A percentile compares a stretch with the other conserved stretches of the same genome.
phyloP scores from a whole-genome alignment of 495 filamentous ascomycete genomes.

The Tuber borchii region DNA sequence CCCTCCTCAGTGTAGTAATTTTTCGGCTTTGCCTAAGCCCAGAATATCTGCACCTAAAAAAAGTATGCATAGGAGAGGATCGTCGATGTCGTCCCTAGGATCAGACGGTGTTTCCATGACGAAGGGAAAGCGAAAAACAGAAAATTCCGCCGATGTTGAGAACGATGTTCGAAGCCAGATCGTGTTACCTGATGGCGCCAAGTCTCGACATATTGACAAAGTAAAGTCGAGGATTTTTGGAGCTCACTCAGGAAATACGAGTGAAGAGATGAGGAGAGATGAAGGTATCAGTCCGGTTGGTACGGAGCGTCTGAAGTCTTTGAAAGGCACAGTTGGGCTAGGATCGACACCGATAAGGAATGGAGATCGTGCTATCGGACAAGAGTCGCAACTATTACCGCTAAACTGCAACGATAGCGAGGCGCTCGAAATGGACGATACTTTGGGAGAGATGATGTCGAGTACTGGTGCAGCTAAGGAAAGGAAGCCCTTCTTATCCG shows the following conservation, averaged over 20 bases:
- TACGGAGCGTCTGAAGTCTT: slow-evolving; percentile 19
- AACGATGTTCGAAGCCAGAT: slow-evolving; percentile 1
- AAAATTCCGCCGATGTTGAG: slow-evolving; percentile 15
- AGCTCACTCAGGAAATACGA: slow-evolving; percentile 20
- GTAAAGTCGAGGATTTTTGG: slow-evolving; percentile 18
- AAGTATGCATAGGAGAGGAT: neutral
- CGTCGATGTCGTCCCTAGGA: neutral
- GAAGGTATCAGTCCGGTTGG: slow-evolving; percentile 30
- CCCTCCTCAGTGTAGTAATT: neutral
- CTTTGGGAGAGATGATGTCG: slow-evolving; percentile 20
- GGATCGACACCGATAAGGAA: slow-evolving; percentile 7
- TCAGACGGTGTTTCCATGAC: neutral
- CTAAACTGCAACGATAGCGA: neutral
- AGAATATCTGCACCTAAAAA: neutral
- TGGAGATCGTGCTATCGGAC: slow-evolving; percentile 18
- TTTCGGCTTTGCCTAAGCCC: neutral
- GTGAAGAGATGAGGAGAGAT: slow-evolving; percentile 20
- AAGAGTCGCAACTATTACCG: slow-evolving; percentile 18
- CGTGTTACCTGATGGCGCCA: neutral
- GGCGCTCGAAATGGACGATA: slow-evolving; percentile 24
- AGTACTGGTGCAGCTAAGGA: slow-evolving; percentile 13
- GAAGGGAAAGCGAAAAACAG: slow-evolving; percentile 22
- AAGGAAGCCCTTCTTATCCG: slow-evolving; percentile 9
- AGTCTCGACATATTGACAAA: slow-evolving; percentile 7
- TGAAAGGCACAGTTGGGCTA: slow-evolving; percentile 23